Conservation (phyloP, 257 asterid species). For the Cruciata laevipes region DNA sequence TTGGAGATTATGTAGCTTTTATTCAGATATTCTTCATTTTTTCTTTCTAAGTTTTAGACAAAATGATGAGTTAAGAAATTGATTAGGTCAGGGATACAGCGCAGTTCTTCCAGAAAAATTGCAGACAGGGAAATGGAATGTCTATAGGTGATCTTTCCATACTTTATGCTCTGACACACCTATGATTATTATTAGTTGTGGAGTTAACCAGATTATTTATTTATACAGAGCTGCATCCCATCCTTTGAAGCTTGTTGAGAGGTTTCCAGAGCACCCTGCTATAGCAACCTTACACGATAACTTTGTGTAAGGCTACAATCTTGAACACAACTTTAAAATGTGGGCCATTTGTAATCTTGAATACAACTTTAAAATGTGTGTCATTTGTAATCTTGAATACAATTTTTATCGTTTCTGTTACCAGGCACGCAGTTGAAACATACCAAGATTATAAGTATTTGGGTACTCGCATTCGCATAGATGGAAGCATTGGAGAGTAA, state of each 20-base stretch:
- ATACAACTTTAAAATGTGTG: not conserved
- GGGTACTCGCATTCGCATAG: slow-evolving; percentile 84
- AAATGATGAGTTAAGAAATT: slow-evolving; percentile 17
- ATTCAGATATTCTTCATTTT: not conserved
- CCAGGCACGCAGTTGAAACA: slow-evolving; percentile 67
- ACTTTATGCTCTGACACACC: slow-evolving; percentile 8
- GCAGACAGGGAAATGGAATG: slow-evolving; percentile 93
- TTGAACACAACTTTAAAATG: not conserved
- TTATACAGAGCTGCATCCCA: slow-evolving; percentile 61
- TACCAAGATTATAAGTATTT: slow-evolving; percentile 83
- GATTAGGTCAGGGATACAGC: slow-evolving; percentile 69
- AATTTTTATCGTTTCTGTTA: not conserved
- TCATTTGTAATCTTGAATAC: not conserved
- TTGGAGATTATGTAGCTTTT: not conserved
- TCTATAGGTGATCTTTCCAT: slow-evolving; percentile 56
- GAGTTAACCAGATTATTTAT: slow-evolving; percentile 11
- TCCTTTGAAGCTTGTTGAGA: slow-evolving; percentile 69
- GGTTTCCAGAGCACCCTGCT: slow-evolving; percentile 77
- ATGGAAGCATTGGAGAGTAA: slow-evolving; percentile 97
- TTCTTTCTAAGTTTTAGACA: not conserved
- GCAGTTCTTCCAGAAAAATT: slow-evolving; percentile 90
- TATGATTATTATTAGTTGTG: not conserved
- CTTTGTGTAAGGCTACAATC: slow-evolving; percentile 86
- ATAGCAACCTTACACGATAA: slow-evolving; percentile 82
- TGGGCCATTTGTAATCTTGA: not conserved